Conservation (phyloP, 345 rosid species). For the Eucalyptus fibrosa region DNA sequence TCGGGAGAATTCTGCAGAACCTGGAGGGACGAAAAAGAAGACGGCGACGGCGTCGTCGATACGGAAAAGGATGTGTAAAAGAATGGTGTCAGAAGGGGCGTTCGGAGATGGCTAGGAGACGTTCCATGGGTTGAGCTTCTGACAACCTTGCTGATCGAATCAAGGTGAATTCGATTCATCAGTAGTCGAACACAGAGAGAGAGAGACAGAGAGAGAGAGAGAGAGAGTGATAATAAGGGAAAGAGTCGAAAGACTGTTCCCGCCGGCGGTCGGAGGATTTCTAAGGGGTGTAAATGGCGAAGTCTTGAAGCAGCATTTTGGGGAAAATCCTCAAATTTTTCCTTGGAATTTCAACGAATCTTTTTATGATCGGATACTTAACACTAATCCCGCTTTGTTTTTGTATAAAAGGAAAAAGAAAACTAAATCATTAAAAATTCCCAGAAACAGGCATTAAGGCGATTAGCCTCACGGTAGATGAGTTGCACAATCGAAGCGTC, state of each 20-base stretch:
- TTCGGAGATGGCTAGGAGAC: not conserved
- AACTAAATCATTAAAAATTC: not conserved
- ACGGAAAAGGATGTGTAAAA: not conserved
- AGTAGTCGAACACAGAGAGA: not conserved
- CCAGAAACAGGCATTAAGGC: not conserved
- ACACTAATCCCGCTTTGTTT: not conserved
- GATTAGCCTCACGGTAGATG: not conserved
- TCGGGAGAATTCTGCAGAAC: not conserved
- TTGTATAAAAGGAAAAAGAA: not conserved
- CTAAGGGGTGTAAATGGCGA: not conserved
- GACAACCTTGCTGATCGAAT: not conserved
- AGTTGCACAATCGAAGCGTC: not conserved
- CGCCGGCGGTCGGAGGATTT: not conserved
- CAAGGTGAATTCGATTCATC: not conserved
- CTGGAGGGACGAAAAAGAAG: constrained; percentile 12
- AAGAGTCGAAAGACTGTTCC: not conserved
- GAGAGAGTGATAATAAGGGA: not conserved
- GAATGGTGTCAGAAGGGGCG: not conserved
- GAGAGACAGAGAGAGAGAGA: not conserved
- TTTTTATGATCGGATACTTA: not conserved
- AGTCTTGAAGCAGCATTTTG: not conserved
- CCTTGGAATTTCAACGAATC: not conserved
- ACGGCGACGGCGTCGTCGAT: not conserved
- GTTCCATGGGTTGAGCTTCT: not conserved
- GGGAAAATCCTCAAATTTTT: not conserved